Evolutionary conservation across 495 filamentous ascomycete species (phyloP).

Genomic region (Saxophila tyrrhenica): DNA sequence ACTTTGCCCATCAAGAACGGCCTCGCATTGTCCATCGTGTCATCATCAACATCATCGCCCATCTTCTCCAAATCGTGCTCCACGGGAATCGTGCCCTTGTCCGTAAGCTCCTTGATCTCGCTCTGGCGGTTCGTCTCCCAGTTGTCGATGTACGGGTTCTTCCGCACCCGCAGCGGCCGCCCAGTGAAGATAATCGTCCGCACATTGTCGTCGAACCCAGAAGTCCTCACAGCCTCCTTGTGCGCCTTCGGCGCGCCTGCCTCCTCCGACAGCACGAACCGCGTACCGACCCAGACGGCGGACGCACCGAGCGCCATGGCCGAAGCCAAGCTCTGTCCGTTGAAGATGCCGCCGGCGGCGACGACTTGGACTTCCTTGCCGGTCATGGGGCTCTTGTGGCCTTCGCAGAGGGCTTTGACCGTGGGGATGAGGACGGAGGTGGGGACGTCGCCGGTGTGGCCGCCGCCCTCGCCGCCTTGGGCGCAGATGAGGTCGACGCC

Average conservation of each 20-base stretch:
- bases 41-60: slow-evolving; percentile 57
- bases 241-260: slow-evolving; percentile 87
- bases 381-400: slow-evolving; percentile 75
- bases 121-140: slow-evolving; percentile 84
- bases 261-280: slow-evolving; percentile 89
- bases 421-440: slow-evolving; percentile 84
- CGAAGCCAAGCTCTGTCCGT: slow-evolving; percentile 81
- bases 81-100: slow-evolving; percentile 81
- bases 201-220: slow-evolving; percentile 87
- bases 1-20: slow-evolving; percentile 97
- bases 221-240: slow-evolving; percentile 90
- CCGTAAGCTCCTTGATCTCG: slow-evolving; percentile 85
- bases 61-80: slow-evolving; percentile 88
- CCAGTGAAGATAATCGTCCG: slow-evolving; percentile 97
- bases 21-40: slow-evolving; percentile 79
- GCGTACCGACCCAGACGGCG: slow-evolving; percentile 92
- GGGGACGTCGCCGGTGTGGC: slow-evolving; percentile 84
- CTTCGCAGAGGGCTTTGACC: slow-evolving; percentile 70
- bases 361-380: slow-evolving; percentile 79
- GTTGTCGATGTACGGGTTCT: slow-evolving; percentile 83
- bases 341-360: slow-evolving; percentile 88
- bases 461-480: slow-evolving; percentile 79
- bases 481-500: slow-evolving; percentile 89
- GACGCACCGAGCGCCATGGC: slow-evolving; percentile 84
- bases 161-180: slow-evolving; percentile 83